These are phyloP conservation scores for Populus pruinosa DNA, from an alignment of 345 rosid species.

Conservation along the genomic window DNA sequence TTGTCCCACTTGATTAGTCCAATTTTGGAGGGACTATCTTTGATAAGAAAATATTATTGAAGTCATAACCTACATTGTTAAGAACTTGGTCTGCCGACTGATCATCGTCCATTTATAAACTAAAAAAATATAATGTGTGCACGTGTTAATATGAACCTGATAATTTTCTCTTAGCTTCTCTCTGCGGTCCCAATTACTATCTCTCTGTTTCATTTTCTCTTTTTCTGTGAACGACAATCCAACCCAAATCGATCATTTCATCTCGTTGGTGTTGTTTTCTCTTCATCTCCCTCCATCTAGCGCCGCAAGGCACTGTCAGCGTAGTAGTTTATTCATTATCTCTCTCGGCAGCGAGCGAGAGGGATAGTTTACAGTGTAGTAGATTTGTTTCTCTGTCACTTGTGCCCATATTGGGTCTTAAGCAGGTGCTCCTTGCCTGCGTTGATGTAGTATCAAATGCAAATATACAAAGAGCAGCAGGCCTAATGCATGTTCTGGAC, in stretches of 20 bases:
- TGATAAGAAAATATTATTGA: neutral
- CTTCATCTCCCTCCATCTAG: neutral
- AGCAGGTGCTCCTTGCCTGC: slow-evolving; percentile 52
- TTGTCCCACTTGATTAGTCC: neutral
- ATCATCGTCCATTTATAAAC: neutral
- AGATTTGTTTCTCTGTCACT: too few relatives aligned
- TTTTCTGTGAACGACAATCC: too few relatives aligned
- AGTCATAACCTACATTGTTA: too few relatives aligned
- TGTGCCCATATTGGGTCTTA: slow-evolving; percentile 49
- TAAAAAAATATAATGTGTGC: too few relatives aligned
- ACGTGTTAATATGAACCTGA: too few relatives aligned
- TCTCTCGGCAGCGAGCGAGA: neutral
- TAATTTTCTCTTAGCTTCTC: too few relatives aligned
- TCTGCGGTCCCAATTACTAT: too few relatives aligned
- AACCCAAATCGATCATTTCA: too few relatives aligned
- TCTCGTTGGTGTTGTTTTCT: too few relatives aligned
- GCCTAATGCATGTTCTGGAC: slow-evolving; percentile 64
- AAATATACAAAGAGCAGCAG: slow-evolving; percentile 45
- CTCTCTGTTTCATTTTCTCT: too few relatives aligned
- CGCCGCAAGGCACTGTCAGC: neutral
- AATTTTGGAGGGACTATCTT: neutral
- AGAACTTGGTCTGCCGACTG: neutral
- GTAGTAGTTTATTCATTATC: neutral
- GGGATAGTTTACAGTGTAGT: neutral
- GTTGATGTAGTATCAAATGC: slow-evolving; percentile 55